Conservation (phyloP, 2,329 filamentous ascomycete genomes). For the Arthrobotrys conoides region DNA sequence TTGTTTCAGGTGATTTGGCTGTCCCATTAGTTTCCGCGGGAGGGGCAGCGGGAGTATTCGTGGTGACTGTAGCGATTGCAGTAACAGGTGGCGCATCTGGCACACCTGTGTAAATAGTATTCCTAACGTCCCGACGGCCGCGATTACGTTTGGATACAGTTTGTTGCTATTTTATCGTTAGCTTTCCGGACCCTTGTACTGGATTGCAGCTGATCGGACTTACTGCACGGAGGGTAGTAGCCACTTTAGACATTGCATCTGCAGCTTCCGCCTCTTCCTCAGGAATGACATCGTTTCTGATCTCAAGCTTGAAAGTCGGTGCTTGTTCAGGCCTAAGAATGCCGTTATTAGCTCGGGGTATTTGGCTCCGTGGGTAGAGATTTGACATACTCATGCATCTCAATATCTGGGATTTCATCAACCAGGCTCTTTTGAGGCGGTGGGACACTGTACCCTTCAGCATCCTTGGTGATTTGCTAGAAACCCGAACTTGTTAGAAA, state of each 20-base stretch:
- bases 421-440: conserved; percentile 72
- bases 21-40: conserved; percentile 45
- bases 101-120: conserved; percentile 79
- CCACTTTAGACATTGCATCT: conserved; percentile 81
- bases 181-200: neutral
- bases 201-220: conserved; percentile 60
- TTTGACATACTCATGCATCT: conserved; percentile 61
- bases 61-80: conserved; percentile 49
- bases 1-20: conserved; percentile 40
- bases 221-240: conserved; percentile 78
- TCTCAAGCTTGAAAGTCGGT: conserved; percentile 80
- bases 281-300: conserved; percentile 81
- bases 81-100: conserved; percentile 71
- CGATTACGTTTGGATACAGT: conserved; percentile 82
- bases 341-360: conserved; percentile 61
- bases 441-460: conserved; percentile 83
- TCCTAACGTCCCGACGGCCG: conserved; percentile 90
- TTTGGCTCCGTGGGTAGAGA: neutral
- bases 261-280: conserved; percentile 82
- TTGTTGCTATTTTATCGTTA: conserved; percentile 69
- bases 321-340: conserved; percentile 66
- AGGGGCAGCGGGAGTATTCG: conserved; percentile 51
- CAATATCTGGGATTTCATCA: conserved; percentile 66
- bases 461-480: conserved; percentile 73
- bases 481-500: neutral